Percentiles rank a stretch among this genome's conserved stretches.
These are phyloP conservation scores for Barnettozyma salicaria DNA, from an alignment of 805 yeast species.

Conservation along the genomic window DNA sequence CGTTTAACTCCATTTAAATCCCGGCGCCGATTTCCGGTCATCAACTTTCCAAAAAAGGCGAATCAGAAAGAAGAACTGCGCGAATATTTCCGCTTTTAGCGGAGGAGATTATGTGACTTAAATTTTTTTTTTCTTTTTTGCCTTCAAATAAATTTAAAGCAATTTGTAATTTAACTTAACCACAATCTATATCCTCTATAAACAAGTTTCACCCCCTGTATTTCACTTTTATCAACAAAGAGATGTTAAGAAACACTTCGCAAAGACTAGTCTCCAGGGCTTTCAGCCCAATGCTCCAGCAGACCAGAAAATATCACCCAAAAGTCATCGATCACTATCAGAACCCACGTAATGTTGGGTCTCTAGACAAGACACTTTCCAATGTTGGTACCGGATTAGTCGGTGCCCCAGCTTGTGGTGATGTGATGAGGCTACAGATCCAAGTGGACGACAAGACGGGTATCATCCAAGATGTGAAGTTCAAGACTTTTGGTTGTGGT, in stretches of 20 bases:
- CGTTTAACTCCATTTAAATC: too few species aligned
- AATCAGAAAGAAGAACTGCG: not conserved
- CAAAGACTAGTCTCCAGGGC: constrained; percentile 14
- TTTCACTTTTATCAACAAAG: not conserved
- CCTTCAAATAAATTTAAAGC: not conserved
- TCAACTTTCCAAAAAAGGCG: not conserved
- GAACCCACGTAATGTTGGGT: constrained; percentile 95
- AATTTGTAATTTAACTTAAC: too few species aligned
- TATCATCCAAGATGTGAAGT: constrained; percentile 87
- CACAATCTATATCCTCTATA: too few species aligned
- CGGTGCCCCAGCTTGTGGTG: constrained; percentile 99
- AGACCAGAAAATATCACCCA: constrained; percentile 62
- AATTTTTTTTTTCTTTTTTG: not conserved
- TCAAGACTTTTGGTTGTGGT: constrained; percentile 99
- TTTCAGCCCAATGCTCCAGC: constrained; percentile 21
- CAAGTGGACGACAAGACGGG: constrained; percentile 89
- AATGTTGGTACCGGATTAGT: constrained; percentile 96
- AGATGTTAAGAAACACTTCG: constrained; percentile 21
- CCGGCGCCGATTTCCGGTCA: not conserved
- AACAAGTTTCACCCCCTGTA: not conserved
- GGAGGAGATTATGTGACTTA: not conserved
- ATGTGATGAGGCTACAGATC: constrained; percentile 96
- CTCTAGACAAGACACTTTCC: constrained; percentile 67
- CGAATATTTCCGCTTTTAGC: constrained; percentile 4
- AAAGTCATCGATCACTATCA: constrained; percentile 94